Percentiles rank a stretch among this genome's conserved stretches.
Evolutionary conservation across 2,329 filamentous ascomycete species (phyloP).

Genomic region (Verticillium isaacii): DNA sequence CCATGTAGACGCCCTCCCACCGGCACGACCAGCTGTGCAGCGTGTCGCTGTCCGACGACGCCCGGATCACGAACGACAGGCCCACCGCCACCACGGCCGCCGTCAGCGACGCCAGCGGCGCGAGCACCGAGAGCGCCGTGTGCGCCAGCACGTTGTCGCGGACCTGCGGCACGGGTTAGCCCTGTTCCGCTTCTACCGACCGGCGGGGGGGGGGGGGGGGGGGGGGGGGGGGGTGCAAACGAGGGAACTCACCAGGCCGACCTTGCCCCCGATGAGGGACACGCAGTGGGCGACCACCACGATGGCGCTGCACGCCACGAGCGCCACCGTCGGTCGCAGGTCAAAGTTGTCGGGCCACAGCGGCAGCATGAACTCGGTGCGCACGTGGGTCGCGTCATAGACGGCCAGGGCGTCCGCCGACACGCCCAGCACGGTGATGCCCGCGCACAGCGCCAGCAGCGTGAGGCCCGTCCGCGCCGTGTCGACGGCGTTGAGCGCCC

Average conservation of each 20-base stretch:
- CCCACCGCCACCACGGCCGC: conserved; percentile 47
- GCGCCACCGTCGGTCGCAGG: conserved; percentile 49
- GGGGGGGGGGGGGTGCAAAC: too few relatives aligned
- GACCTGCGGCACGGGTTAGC: conserved; percentile 1
- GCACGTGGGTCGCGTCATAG: conserved; percentile 49
- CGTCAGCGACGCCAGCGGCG: conserved; percentile 24
- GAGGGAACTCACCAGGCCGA: conserved; percentile 39
- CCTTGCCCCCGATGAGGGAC: conserved; percentile 44
- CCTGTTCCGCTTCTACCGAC: too few relatives aligned
- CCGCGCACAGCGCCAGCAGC: conserved; percentile 43
- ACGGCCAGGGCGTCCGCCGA: conserved; percentile 49
- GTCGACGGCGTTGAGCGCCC: conserved; percentile 35
- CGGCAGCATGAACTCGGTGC: conserved; percentile 42
- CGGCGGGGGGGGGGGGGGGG: too few relatives aligned
- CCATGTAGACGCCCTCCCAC: conserved; percentile 51
- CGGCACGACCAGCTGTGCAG: conserved; percentile 60
- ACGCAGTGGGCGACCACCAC: conserved; percentile 42
- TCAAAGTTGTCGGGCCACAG: conserved; percentile 57
- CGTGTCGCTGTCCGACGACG: conserved; percentile 46
- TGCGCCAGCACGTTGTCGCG: conserved; percentile 2
- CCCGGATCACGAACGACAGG: conserved; percentile 54
- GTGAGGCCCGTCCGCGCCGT: conserved; percentile 42
- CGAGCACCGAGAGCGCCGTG: conserved; percentile 17
- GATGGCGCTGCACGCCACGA: conserved; percentile 47
- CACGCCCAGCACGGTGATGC: conserved; percentile 48